Conservation (phyloP, 768 basidiomycete species). For the Cystobasidium tubakii region DNA sequence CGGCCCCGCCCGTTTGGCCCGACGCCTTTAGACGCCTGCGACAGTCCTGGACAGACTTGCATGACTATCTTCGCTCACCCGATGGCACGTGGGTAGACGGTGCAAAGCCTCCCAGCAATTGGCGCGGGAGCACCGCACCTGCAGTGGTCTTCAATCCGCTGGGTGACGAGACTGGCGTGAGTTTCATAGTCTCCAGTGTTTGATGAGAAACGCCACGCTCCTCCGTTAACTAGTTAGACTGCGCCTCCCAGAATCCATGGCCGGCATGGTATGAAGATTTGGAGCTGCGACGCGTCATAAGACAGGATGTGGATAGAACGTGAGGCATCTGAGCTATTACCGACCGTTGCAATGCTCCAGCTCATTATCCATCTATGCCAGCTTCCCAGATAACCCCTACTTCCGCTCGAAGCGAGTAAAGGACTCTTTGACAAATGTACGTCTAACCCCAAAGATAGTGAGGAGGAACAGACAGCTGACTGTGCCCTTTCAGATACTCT, state of each 20-base stretch:
- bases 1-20: conserved; percentile 38
- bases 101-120: conserved; percentile 58
- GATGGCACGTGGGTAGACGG: conserved; percentile 74
- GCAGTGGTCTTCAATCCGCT: conserved; percentile 47
- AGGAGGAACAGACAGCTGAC: background rate
- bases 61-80: conserved; percentile 71
- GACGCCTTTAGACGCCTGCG: conserved; percentile 41
- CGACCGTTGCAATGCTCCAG: too few species aligned
- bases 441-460: background rate
- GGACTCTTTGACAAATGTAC: conserved; percentile 65
- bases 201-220: background rate
- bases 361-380: too few species aligned
- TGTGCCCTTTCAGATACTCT: conserved; percentile 56
- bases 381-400: conserved; percentile 92
- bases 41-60: conserved; percentile 55
- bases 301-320: conserved; percentile 94
- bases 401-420: conserved; percentile 74
- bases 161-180: conserved; percentile 60
- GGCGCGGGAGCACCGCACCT: conserved; percentile 52
- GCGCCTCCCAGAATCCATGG: conserved; percentile 76
- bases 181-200: background rate
- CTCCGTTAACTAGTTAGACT: conserved; percentile 35
- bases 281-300: conserved; percentile 79
- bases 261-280: conserved; percentile 83
- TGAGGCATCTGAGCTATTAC: conserved; percentile 51